Evolutionary conservation across 805 yeast genomes (phyloP), one percentile per base, ranked within the genome.

Genomic region (Priceomyces melissophilus): DNA sequence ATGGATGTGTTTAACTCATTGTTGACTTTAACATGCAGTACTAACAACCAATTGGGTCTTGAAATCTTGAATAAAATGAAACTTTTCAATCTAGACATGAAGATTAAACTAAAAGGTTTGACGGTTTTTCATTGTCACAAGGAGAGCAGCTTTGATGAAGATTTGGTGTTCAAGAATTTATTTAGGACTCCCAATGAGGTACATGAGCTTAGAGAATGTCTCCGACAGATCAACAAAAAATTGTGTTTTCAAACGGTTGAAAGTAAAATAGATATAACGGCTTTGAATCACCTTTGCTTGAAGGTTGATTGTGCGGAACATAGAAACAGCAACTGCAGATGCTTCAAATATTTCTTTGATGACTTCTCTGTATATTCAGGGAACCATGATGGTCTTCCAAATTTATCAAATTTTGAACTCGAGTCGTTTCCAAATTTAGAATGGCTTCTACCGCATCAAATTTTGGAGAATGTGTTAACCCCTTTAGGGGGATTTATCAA

Each of bases 391-490:
- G 68, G 68, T 1, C 46, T 64, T 37, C 69, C 68, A 6, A 61
- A 61, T 38, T 44, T 65, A 30, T 38, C 26, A 3, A 52, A 54
- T 36, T 57, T 65, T 39, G 63, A 59, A 43, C 38, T 63, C 32
- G 67, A 59, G 40, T 49, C 58, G 26, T 59, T 52, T 41, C 69
- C 67, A 12, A 60, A 57, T 38, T 37, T 52, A 20, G 69, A 63
- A 37, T 65, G 70, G 70, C 43, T 61, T 32, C 44, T 67, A 16
- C 68, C 71, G 4, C 61, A 58, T 38, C 65, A 61, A 46, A 47
- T 61, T 10, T 45, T 65, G 27, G 62, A 60, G 37, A 53, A 49
- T 31, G 53, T 58, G 8, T 39, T 65, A 11, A 51, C 57, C 1
- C 71, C 71, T 2, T 48, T 65, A 30, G 67, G 69, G 0, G 47